Percentiles rank a stretch among this genome's conserved stretches.
Conservation (phyloP, 306 rosid genomes). For the Begonia loranthoides region DNA sequence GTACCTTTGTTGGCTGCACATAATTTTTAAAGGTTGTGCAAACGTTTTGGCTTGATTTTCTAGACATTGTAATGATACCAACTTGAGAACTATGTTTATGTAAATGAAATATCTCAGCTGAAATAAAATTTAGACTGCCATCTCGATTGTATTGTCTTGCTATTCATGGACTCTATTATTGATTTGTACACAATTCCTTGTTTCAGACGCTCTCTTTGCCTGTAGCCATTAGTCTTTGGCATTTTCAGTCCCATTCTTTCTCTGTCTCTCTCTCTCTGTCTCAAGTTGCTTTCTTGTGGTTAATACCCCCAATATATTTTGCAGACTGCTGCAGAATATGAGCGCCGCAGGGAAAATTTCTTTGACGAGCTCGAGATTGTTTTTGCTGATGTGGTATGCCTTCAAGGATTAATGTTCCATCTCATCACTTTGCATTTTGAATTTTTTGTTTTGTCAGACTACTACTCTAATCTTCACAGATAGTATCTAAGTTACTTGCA, state of each 20-base stretch:
- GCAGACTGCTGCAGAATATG: conserved; percentile 38
- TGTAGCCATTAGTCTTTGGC: no score
- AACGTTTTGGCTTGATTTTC: background rate
- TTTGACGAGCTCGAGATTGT: conserved; percentile 38
- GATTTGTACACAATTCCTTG: no score
- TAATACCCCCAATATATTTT: background rate
- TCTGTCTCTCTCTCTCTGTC: no score
- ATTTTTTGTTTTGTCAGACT: no score
- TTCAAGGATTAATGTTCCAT: background rate
- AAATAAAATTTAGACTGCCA: background rate
- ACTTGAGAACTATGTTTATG: background rate
- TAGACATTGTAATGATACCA: no score
- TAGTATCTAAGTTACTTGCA: no score
- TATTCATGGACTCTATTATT: no score
- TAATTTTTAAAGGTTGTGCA: background rate
- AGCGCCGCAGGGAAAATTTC: conserved; percentile 31
- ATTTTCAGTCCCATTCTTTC: no score
- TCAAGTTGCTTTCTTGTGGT: no score
- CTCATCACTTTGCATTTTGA: no score
- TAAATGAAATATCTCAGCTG: background rate
- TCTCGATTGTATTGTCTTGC: background rate
- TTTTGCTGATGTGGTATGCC: conserved; percentile 34
- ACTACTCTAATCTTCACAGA: no score
- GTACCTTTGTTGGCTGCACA: background rate
- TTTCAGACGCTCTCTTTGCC: no score